A percentile compares a stretch with the other conserved stretches of the same genome.
phyloP scores from a whole-genome alignment of 441 rosid genomes.

The Macaranga tanarius region DNA sequence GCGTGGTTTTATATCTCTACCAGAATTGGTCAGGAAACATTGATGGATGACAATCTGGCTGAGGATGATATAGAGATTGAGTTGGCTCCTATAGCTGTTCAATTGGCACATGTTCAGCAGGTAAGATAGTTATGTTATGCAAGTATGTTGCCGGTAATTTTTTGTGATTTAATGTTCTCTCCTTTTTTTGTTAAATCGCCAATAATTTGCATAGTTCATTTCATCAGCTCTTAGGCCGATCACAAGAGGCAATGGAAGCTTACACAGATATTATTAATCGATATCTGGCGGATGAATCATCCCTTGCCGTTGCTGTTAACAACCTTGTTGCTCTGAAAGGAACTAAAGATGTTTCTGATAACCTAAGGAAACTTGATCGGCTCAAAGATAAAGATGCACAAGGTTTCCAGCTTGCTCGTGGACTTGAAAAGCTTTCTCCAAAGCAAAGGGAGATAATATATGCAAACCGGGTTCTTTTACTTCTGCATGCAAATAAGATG shows the following conservation, averaged over 20 bases:
- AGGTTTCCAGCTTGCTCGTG: slow-evolving; percentile 60
- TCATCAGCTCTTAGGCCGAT: slow-evolving; percentile 64
- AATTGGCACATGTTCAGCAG: slow-evolving; percentile 83
- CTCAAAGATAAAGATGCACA: slow-evolving; percentile 66
- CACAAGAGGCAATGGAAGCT: slow-evolving; percentile 59
- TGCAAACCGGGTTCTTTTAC: slow-evolving; percentile 74
- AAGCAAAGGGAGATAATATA: slow-evolving; percentile 74
- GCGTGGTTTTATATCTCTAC: slow-evolving; percentile 4
- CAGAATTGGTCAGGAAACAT: slow-evolving; percentile 89
- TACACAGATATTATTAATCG: slow-evolving; percentile 58
- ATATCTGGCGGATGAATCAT: slow-evolving; percentile 72
- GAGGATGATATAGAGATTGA: slow-evolving; percentile 84
- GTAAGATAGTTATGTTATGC: slow-evolving; percentile 35
- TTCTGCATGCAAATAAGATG: slow-evolving; percentile 83
- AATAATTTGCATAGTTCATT: slow-evolving; percentile 31
- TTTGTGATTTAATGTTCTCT: neutral
- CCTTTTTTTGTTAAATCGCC: slow-evolving; percentile 3
- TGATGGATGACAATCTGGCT: slow-evolving; percentile 67
- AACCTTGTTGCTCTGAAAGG: slow-evolving; percentile 77
- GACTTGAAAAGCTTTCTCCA: slow-evolving; percentile 74
- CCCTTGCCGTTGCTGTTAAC: slow-evolving; percentile 81
- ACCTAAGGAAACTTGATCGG: slow-evolving; percentile 80
- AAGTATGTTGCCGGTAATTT: neutral
- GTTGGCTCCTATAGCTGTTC: slow-evolving; percentile 81
- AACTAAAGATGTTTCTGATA: slow-evolving; percentile 73